A percentile compares a stretch with the other conserved stretches of the same genome.
Conservation (phyloP, 2,329 filamentous ascomycete genomes). For the Trematosphaeria pertusa region DNA sequence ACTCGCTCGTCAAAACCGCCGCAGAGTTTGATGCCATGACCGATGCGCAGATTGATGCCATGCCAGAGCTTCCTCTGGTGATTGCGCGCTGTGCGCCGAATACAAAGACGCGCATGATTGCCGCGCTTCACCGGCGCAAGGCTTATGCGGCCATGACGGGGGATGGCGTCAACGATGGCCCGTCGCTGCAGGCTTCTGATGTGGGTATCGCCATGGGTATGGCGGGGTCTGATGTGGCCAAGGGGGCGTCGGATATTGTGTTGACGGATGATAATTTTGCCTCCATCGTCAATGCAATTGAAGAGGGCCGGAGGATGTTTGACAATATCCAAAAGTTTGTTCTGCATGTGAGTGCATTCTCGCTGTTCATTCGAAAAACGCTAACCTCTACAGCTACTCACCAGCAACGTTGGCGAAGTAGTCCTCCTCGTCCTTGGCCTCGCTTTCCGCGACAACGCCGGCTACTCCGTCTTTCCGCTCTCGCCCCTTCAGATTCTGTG, state of each 20-base stretch:
- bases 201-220: constrained; percentile 56
- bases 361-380: neutral
- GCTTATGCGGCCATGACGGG: constrained; percentile 53
- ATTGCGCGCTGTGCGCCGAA: constrained; percentile 48
- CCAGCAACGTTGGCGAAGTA: constrained; percentile 44
- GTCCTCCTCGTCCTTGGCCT: constrained; percentile 44
- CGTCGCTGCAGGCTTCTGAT: constrained; percentile 54
- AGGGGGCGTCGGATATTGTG: constrained; percentile 54
- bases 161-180: constrained; percentile 55
- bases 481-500: constrained; percentile 47
- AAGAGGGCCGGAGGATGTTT: constrained; percentile 54
- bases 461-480: constrained; percentile 46
- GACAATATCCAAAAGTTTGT: constrained; percentile 56
- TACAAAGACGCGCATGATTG: constrained; percentile 50
- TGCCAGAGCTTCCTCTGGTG: constrained; percentile 45
- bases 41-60: constrained; percentile 44
- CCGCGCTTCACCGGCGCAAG: constrained; percentile 49
- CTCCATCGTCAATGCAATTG: constrained; percentile 54
- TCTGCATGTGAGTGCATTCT: constrained; percentile 26
- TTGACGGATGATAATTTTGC: constrained; percentile 56
- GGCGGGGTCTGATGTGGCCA: constrained; percentile 53
- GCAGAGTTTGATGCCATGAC: constrained; percentile 46
- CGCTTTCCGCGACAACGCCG: constrained; percentile 39
- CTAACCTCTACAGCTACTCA: constrained; percentile 20
- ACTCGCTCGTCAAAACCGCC: constrained; percentile 25